These are phyloP conservation scores for Annulohypoxylon stygium DNA, from an alignment of 495 filamentous ascomycete genomes.

Conservation along the genomic window DNA sequence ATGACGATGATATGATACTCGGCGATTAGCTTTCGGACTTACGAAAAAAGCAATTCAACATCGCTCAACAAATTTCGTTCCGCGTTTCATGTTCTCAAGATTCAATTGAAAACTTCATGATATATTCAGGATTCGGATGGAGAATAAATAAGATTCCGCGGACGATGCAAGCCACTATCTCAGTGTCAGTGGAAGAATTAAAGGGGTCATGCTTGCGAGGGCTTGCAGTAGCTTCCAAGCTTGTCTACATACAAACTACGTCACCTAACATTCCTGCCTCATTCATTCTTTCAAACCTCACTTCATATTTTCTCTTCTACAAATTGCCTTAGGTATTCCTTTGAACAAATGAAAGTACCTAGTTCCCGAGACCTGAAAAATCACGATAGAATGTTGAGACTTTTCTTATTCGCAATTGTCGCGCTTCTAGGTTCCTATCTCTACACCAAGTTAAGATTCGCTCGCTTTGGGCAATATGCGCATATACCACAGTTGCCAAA, in stretches of 20 bases:
- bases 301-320: background rate
- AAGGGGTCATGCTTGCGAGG: too few relatives aligned
- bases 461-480: constrained; percentile 44
- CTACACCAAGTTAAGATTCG: constrained; percentile 23
- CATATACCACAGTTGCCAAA: constrained; percentile 50
- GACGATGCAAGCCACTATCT: background rate
- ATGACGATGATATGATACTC: background rate
- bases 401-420: background rate
- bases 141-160: background rate
- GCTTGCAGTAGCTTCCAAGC: too few relatives aligned
- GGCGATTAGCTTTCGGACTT: background rate
- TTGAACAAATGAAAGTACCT: too few relatives aligned
- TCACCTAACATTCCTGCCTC: background rate
- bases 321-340: too few relatives aligned
- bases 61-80: background rate
- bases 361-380: too few relatives aligned
- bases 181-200: background rate
- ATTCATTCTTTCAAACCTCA: background rate
- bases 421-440: constrained; percentile 14
- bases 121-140: background rate
- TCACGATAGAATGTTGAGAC: background rate
- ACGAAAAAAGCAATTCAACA: background rate
- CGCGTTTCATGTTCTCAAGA: background rate
- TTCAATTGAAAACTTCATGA: background rate
- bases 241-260: too few relatives aligned